phyloP scores from a whole-genome alignment of 176 grass and related monocot genomes.

The Phyllostachys edulis region DNA sequence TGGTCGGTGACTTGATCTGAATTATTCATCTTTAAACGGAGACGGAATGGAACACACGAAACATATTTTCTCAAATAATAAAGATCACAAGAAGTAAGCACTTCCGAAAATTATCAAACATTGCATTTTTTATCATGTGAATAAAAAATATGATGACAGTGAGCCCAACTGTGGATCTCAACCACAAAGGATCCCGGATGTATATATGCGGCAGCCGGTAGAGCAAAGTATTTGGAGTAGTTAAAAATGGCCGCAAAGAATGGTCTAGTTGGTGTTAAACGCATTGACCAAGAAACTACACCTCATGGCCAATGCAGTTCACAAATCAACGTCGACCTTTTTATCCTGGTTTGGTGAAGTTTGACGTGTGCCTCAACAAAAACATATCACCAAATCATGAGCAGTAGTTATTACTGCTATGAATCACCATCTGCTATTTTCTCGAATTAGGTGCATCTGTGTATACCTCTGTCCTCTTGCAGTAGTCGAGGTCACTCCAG shows the following conservation, averaged over 20 bases:
- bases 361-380: constrained; percentile 4
- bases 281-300: constrained; percentile 13
- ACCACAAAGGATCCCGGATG: no score
- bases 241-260: background rate
- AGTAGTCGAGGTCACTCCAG: constrained; percentile 90
- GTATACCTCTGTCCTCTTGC: constrained; percentile 69
- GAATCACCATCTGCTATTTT: background rate
- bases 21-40: no score
- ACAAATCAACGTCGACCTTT: constrained; percentile 12
- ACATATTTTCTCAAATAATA: background rate
- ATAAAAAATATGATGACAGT: no score
- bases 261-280: background rate
- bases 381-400: background rate
- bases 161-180: no score
- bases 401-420: background rate
- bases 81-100: background rate
- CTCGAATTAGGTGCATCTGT: background rate
- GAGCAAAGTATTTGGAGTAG: constrained; percentile 23
- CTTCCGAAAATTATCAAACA: no score
- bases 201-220: no score
- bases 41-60: no score
- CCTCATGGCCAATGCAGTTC: background rate
- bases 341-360: constrained; percentile 28
- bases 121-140: no score
- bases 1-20: no score